Percentiles rank a stretch among this genome's conserved stretches.
These are phyloP conservation scores for Aspergillus aculeatus DNA, from an alignment of 2,329 filamentous ascomycete genomes.

Conservation along the genomic window DNA sequence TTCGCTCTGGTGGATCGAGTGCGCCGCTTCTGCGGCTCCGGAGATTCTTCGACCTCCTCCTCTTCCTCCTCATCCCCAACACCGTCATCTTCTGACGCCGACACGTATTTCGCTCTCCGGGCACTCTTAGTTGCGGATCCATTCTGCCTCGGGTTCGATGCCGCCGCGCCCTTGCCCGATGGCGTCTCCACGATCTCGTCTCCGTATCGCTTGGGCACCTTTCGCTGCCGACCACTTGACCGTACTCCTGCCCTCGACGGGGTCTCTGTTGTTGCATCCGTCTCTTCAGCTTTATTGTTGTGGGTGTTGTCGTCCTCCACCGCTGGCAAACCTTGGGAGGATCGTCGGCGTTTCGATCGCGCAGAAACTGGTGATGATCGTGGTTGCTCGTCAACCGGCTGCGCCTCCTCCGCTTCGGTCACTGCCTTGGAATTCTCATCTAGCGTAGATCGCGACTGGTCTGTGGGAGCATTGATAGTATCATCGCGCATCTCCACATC, in stretches of 20 bases:
- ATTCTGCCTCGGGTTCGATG: conserved; percentile 21
- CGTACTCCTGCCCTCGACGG: conserved; percentile 29
- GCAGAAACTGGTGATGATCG: conserved; percentile 14
- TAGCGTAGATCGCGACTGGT: conserved; percentile 15
- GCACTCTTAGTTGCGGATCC: conserved; percentile 23
- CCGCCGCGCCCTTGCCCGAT: conserved; percentile 17
- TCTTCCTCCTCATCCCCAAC: conserved; percentile 13
- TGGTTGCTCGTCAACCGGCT: conserved; percentile 13
- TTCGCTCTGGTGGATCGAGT: conserved; percentile 30
- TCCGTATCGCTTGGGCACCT: conserved; percentile 33
- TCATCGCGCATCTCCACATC: conserved; percentile 31
- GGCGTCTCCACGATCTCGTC: conserved; percentile 24
- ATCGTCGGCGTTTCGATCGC: conserved; percentile 27
- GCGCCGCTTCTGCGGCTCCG: conserved; percentile 18
- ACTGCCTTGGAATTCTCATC: conserved; percentile 5
- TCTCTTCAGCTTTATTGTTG: conserved; percentile 9
- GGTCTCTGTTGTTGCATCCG: conserved; percentile 17
- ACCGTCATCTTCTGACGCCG: not conserved
- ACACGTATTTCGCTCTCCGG: conserved; percentile 21
- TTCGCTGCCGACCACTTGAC: conserved; percentile 37
- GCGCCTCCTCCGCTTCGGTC: conserved; percentile 19
- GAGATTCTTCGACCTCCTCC: conserved; percentile 19
- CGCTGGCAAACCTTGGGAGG: conserved; percentile 14
- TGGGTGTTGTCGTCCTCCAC: conserved; percentile 9
- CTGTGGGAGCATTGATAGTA: conserved; percentile 15